Base-by-base conservation (phyloP, 345 rosid genomes). In the Eutrema yunnanense region DNA sequence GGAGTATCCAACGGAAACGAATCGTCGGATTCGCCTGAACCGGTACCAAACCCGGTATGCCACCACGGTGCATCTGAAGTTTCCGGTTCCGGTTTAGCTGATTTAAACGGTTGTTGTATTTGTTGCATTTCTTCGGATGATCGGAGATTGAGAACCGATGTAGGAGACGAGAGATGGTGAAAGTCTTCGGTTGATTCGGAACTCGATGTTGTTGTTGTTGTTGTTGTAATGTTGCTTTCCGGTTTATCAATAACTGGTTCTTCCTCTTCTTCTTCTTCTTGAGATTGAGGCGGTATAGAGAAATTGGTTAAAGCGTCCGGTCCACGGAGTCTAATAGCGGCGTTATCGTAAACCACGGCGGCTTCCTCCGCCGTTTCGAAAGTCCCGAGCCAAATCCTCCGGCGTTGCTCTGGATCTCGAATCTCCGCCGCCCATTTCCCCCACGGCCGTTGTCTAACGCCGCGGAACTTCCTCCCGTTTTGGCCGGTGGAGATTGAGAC, bases 391-490 rank as follows among this genome's bases (percentile, higher is more conserved):
- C 98, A 94, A 10, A 94, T 74, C 80, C 98, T 79, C 16, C 82
- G 87, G 4, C 92, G 88, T 56, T 80, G 81, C n/a, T 77, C 87
- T 0, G 98, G 98, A 86, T 93, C 98, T n/a, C 98, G 83, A 76
- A 93, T 93, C 88, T 93, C 98, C 6, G 98, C 98, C 2, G 98
- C 98, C 97, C 97, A 93, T 82, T 93, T 93, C 0, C 98, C 98
- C 98, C 98, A 93, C 0, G 98, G 98, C 74, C 98, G 81, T 75
- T 86, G 96, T 57, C 98, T 72, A 2, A 93, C 98, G 4, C 98
- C 98, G 0, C 98, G 86, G 61, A 79, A 93, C 88, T 93, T 93
- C 75, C 75, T 93, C 22, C 69, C 78, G 38, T 72, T 75, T 73
- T 57, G 69, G 26, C 65, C 69, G 5, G 76, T 37, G n/a, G 58